These are phyloP conservation scores for Cercospora citrullina DNA, from an alignment of 2,329 filamentous ascomycete genomes.

Conservation along the genomic window DNA sequence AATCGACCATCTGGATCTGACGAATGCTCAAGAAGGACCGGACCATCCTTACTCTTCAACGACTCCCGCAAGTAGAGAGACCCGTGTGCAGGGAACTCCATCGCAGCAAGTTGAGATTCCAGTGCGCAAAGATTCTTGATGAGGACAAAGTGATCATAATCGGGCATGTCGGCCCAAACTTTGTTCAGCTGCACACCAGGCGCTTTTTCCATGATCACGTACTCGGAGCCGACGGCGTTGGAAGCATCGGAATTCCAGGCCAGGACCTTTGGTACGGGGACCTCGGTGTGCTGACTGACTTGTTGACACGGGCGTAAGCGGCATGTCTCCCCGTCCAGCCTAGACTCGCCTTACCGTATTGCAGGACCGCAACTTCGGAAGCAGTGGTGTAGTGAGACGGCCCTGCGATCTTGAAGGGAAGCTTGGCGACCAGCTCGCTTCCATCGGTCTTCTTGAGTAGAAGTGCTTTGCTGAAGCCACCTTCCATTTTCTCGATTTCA, in stretches of 20 bases:
- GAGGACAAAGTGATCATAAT: slow-evolving; percentile 1
- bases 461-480: slow-evolving; percentile 40
- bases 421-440: slow-evolving; percentile 38
- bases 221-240: slow-evolving; percentile 27
- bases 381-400: slow-evolving; percentile 35
- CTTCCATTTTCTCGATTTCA: slow-evolving; percentile 40
- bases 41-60: neutral
- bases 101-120: slow-evolving; percentile 9
- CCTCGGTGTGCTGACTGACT: slow-evolving; percentile 12
- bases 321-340: neutral
- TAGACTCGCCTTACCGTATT: slow-evolving; percentile 26
- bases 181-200: slow-evolving; percentile 38
- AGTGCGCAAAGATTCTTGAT: slow-evolving; percentile 12
- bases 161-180: slow-evolving; percentile 30
- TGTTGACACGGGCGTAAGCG: neutral
- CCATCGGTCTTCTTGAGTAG: slow-evolving; percentile 35
- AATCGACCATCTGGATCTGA: neutral
- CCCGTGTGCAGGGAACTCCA: slow-evolving; percentile 1
- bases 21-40: neutral
- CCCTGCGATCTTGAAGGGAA: slow-evolving; percentile 38
- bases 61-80: neutral
- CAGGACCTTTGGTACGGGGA: slow-evolving; percentile 28
- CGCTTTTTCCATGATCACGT: slow-evolving; percentile 33
- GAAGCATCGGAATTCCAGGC: slow-evolving; percentile 24
- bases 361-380: slow-evolving; percentile 36